Conservation (phyloP, 169 alveolate genomes). For the Neospora caninum region DNA sequence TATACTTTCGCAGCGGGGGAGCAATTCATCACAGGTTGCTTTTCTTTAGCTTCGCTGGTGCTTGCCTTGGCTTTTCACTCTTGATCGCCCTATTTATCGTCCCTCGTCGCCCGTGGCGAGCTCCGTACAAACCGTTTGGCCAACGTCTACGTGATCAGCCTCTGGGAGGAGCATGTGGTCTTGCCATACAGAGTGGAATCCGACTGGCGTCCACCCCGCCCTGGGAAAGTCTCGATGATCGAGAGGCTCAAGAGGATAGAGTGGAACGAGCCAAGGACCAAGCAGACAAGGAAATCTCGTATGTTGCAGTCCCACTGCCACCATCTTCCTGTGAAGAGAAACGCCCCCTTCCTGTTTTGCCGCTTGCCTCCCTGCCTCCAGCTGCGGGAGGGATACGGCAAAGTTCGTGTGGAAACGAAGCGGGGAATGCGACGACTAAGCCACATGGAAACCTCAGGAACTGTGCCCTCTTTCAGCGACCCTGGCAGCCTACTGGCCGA, state of each 20-base stretch:
- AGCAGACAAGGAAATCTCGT: not conserved
- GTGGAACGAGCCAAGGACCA: not conserved
- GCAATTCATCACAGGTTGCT: not conserved
- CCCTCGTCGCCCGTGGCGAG: slow-evolving; percentile 16
- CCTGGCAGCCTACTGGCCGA: too few relatives aligned
- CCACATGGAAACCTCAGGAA: too few relatives aligned
- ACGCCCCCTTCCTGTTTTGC: not conserved
- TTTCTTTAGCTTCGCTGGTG: not conserved
- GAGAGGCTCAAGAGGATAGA: not conserved
- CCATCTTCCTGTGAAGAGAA: not conserved
- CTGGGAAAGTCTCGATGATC: too few relatives aligned
- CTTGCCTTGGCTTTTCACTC: slow-evolving; percentile 2
- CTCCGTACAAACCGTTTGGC: slow-evolving; percentile 25
- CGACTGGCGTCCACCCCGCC: not conserved
- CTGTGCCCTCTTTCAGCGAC: too few relatives aligned
- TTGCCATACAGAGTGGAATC: slow-evolving; percentile 5
- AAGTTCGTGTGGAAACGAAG: too few relatives aligned
- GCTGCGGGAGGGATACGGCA: too few relatives aligned
- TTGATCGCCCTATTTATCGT: slow-evolving; percentile 17
- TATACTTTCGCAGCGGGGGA: not conserved
- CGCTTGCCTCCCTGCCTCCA: not conserved
- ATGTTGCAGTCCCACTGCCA: not conserved
- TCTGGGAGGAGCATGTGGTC: slow-evolving; percentile 18
- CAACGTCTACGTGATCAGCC: not conserved
- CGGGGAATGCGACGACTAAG: too few relatives aligned